Percentiles rank a stretch among this genome's conserved stretches.
phyloP scores from a whole-genome alignment of 2,329 filamentous ascomycete species.

The Aureobasidium uvarum region DNA sequence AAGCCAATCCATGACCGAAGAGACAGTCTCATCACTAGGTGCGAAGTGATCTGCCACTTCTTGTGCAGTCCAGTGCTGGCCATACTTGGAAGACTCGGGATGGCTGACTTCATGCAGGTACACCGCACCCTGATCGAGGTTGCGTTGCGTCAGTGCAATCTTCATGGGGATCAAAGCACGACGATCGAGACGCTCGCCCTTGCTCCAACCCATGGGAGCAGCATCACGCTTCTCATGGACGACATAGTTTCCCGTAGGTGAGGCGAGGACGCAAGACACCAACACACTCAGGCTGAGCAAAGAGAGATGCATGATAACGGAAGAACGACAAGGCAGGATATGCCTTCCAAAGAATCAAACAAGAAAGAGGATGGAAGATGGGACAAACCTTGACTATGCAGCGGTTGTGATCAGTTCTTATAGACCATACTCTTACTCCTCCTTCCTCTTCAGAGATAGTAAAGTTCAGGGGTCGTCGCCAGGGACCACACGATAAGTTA shows the following conservation, averaged over 20 bases:
- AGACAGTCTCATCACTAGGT: conserved; percentile 32
- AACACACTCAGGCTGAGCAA: conserved; percentile 30
- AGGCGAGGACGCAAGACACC: conserved; percentile 30
- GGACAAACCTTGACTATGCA: not conserved
- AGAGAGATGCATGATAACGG: conserved; percentile 31
- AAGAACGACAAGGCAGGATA: not conserved
- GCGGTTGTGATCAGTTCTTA: not conserved
- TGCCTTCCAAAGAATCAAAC: not conserved
- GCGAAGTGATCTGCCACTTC: conserved; percentile 47
- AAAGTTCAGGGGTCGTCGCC: conserved; percentile 1
- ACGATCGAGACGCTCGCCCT: conserved; percentile 32
- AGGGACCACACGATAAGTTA: not conserved
- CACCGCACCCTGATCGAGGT: conserved; percentile 37
- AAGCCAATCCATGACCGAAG: conserved; percentile 56
- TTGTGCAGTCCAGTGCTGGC: conserved; percentile 45
- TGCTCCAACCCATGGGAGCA: conserved; percentile 35
- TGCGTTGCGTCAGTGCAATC: conserved; percentile 39
- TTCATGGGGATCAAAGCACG: conserved; percentile 38
- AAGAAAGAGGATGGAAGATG: not conserved
- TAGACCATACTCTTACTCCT: not conserved
- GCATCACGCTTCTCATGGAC: conserved; percentile 37
- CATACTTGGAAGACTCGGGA: conserved; percentile 45
- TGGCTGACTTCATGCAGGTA: conserved; percentile 44
- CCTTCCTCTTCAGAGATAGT: conserved; percentile 20
- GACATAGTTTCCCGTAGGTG: conserved; percentile 32